Evolutionary conservation across 805 yeast genomes (phyloP).

Genomic region (Phaffomyces antillensis): DNA sequence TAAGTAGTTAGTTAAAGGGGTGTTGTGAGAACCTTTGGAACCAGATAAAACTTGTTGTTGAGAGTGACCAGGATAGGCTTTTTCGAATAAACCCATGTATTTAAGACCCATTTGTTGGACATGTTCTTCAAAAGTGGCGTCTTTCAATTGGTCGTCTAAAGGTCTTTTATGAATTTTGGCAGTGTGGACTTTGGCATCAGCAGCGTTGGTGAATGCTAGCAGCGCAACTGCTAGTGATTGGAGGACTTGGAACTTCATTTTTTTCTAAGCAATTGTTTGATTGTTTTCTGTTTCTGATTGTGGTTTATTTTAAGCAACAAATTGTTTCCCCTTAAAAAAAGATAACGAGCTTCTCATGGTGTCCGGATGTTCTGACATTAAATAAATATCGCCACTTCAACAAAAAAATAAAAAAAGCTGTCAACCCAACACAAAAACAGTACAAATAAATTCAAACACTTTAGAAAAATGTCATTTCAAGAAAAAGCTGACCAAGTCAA

Average conservation of each 20-base stretch:
- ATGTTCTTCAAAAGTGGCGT: slow-evolving; percentile 44
- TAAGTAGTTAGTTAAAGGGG: slow-evolving; percentile 86
- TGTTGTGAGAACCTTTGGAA: slow-evolving; percentile 46
- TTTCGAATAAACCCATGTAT: slow-evolving; percentile 45
- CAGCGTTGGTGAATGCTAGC: slow-evolving; percentile 35
- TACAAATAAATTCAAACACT: too few relatives aligned
- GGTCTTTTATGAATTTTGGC: slow-evolving; percentile 56
- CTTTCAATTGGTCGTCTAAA: slow-evolving; percentile 47
- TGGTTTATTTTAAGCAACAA: background rate
- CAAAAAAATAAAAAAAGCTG: background rate
- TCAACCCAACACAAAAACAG: background rate
- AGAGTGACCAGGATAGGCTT: slow-evolving; percentile 34
- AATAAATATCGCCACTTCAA: background rate
- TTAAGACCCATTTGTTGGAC: slow-evolving; percentile 53
- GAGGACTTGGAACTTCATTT: slow-evolving; percentile 20
- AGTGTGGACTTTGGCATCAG: slow-evolving; percentile 45
- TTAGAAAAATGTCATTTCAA: slow-evolving; percentile 7
- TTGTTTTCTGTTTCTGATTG: too few relatives aligned
- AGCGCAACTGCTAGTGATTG: slow-evolving; percentile 19
- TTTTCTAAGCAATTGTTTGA: background rate
- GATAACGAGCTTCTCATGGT: background rate
- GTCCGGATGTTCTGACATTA: background rate
- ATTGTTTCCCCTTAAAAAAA: background rate
- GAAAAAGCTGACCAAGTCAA: slow-evolving; percentile 65
- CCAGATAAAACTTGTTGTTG: slow-evolving; percentile 20